Base-by-base conservation (phyloP, 768 basidiomycete genomes). In the Gloeophyllum trabeum region DNA sequence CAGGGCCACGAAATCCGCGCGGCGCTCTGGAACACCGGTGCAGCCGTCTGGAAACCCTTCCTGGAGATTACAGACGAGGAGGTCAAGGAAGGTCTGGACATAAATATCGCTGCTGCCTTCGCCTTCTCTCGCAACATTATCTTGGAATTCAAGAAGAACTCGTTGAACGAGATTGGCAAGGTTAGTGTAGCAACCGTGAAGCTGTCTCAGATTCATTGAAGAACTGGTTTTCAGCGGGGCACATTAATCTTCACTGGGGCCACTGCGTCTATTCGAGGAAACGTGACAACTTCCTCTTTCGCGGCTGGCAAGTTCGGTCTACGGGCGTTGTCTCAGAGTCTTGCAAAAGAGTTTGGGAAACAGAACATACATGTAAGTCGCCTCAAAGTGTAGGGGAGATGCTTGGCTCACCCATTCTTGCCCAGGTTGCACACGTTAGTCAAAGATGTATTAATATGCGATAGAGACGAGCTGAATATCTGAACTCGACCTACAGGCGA, bases 341-440 rank as follows among this genome's bases (percentile, higher is more conserved):
- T 59, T 3, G 49, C 47, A 37, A 57, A 57, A 30, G 58, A 60
- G 43, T 60, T 57, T 36, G 56, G 58, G 14, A 57, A 54, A 32
- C 43, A 60, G 34, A 50, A 55, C 38, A 60, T 60, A 30, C 58
- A 60, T 34, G 58, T 58, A n/a, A 45, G 57, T 42, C 39, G 40
- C 16, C 46, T 20, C 12, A 6, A 38, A 38, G 7, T 7, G n/a
- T 32, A n/a, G n/a, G 10, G 28, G 7, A 7, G 28, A n/a, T 18
- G 50, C 47, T n/a, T n/a, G n/a, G n/a, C n/a, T n/a, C n/a, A n/a
- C n/a, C n/a, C n/a, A n/a, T n/a, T n/a, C n/a, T n/a, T n/a, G n/a
- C 14, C 19, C 45, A 77, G 76, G 72, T 83, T 39, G 71, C 81
- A 6, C 81, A 85, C 59, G 80, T 79, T 48, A 55, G 79, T 69